Percentiles rank a stretch among this genome's conserved stretches.
These are phyloP conservation scores for Lecanosticta acicola DNA, from an alignment of 2,329 filamentous ascomycete species.

Conservation along the genomic window DNA sequence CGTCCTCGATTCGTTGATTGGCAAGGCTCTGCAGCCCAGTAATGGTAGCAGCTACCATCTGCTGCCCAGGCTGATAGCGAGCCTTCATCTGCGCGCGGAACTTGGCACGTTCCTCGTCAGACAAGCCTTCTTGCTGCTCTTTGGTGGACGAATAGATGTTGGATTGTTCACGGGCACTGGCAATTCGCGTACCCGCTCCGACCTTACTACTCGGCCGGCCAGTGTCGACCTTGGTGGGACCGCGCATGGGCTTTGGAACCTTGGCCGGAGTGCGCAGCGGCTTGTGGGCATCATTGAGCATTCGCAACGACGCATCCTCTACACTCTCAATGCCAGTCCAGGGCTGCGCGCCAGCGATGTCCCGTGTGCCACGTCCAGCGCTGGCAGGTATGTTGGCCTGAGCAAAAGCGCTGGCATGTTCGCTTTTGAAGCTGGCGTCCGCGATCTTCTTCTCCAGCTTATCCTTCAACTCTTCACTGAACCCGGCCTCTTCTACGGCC, in stretches of 20 bases:
- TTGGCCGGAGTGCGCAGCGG: slow-evolving; percentile 42
- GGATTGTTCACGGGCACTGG: slow-evolving; percentile 54
- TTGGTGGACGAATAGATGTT: slow-evolving; percentile 49
- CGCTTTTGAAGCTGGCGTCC: slow-evolving; percentile 49
- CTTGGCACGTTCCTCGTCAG: slow-evolving; percentile 66
- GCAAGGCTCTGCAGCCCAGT: slow-evolving; percentile 75
- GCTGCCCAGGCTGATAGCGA: slow-evolving; percentile 66
- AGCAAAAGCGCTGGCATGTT: slow-evolving; percentile 49
- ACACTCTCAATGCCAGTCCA: slow-evolving; percentile 76
- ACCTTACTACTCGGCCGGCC: slow-evolving; percentile 34
- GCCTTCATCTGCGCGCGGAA: slow-evolving; percentile 70
- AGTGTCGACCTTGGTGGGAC: slow-evolving; percentile 42
- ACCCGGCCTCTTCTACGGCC: slow-evolving; percentile 56
- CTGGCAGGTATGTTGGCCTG: slow-evolving; percentile 51
- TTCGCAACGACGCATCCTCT: slow-evolving; percentile 73
- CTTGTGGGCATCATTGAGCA: slow-evolving; percentile 61
- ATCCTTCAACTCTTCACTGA: slow-evolving; percentile 56
- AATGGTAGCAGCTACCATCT: slow-evolving; percentile 69
- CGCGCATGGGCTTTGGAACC: slow-evolving; percentile 35
- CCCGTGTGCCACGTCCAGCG: slow-evolving; percentile 63
- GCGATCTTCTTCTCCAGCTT: slow-evolving; percentile 56
- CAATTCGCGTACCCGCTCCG: slow-evolving; percentile 47
- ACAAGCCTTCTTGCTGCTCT: slow-evolving; percentile 54
- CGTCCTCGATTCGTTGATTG: slow-evolving; percentile 89
- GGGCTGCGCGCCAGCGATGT: slow-evolving; percentile 60